Conservation (phyloP, 2,329 filamentous ascomycete genomes). For the Claviceps sp. region DNA sequence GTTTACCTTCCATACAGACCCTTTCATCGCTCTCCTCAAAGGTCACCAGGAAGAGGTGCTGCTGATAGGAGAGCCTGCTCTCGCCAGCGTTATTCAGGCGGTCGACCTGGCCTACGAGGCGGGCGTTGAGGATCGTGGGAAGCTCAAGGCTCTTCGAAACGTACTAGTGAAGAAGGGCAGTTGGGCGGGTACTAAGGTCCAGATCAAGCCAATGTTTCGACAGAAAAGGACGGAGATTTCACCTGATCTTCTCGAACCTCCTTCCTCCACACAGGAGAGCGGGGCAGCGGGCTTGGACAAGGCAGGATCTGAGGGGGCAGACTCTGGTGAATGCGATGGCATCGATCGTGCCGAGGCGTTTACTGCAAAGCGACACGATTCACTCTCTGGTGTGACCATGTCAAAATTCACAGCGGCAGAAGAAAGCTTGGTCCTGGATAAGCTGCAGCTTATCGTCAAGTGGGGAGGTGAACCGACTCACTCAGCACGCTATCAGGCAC, state of each 20-base stretch:
- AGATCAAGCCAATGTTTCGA: constrained; percentile 98
- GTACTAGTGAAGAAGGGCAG: constrained; percentile 84
- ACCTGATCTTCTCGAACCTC: constrained; percentile 22
- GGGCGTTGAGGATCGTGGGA: constrained; percentile 71
- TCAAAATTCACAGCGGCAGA: constrained; percentile 89
- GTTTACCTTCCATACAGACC: constrained; percentile 94
- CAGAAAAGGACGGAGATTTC: constrained; percentile 62
- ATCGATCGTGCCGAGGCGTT: neutral
- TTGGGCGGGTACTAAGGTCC: constrained; percentile 93
- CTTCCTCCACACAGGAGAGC: constrained; percentile 16
- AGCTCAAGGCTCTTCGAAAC: constrained; percentile 74
- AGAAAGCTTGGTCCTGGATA: constrained; percentile 86
- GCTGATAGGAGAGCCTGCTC: constrained; percentile 77
- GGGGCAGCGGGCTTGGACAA: constrained; percentile 10
- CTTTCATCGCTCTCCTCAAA: constrained; percentile 87
- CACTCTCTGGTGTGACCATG: constrained; percentile 78
- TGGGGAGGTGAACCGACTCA: constrained; percentile 98
- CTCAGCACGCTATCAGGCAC: constrained; percentile 88
- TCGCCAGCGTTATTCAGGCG: constrained; percentile 79
- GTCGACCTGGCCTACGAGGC: constrained; percentile 69
- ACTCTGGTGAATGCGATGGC: constrained; percentile 10
- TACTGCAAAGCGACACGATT: constrained; percentile 58
- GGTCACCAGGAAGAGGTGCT: constrained; percentile 95
- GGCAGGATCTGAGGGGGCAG: constrained; percentile 6
- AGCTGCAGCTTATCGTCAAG: constrained; percentile 94